Evolutionary conservation across 192 early-diverging fungal species (phyloP).

Genomic region (Coemansia sp.): DNA sequence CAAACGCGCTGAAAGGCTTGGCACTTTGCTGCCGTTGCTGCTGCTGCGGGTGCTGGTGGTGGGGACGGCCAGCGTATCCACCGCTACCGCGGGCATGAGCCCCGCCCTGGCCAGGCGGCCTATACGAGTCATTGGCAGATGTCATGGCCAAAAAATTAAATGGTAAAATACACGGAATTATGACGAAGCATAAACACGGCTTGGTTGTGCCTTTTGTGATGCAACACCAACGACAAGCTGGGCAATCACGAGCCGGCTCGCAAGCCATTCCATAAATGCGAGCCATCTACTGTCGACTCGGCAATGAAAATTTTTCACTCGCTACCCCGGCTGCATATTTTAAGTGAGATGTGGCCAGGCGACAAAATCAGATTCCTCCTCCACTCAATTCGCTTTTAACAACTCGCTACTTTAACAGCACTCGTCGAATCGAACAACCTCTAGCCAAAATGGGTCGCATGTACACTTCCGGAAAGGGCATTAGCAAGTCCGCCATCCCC

Average conservation of each 20-base stretch:
- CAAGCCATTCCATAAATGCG: not conserved
- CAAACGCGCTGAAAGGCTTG: not conserved
- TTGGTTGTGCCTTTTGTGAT: not conserved
- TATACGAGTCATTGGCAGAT: not conserved
- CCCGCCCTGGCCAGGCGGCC: not conserved
- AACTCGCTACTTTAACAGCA: constrained; percentile 2
- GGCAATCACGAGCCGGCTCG: not conserved
- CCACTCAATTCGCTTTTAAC: constrained; percentile 6
- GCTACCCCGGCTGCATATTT: not conserved
- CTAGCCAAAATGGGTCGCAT: constrained; percentile 79
- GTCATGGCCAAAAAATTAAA: not conserved
- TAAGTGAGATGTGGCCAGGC: not conserved
- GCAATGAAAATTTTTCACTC: constrained; percentile 7
- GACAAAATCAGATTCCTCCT: not conserved
- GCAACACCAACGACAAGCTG: not conserved
- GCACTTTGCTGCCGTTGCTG: not conserved
- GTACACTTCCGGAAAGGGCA: constrained; percentile 73
- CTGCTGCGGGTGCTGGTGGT: not conserved
- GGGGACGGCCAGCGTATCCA: not conserved
- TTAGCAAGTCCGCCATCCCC: constrained; percentile 12
- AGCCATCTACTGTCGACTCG: not conserved
- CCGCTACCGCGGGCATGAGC: not conserved
- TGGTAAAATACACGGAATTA: not conserved
- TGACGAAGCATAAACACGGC: not conserved
- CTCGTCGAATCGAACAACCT: constrained; percentile 8